A percentile compares a stretch with the other conserved stretches of the same genome.
These are phyloP conservation scores for Aspergillus caelatus DNA, from an alignment of 2,329 filamentous ascomycete genomes.

Conservation along the genomic window DNA sequence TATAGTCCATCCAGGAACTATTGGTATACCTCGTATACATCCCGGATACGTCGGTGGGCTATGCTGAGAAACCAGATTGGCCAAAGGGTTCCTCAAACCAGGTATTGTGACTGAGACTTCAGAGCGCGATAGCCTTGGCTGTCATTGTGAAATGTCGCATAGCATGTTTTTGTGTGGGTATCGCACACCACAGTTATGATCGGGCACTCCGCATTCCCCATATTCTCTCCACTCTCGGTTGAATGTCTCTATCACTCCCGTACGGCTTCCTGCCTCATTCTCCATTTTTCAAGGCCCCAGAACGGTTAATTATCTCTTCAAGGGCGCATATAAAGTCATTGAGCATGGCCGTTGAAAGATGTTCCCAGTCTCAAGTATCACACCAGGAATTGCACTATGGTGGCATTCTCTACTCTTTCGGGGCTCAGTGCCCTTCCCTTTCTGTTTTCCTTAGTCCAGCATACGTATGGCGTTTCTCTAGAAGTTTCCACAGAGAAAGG, in stretches of 20 bases:
- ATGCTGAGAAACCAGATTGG: not conserved
- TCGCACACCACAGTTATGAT: not conserved
- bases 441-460: conserved; percentile 7
- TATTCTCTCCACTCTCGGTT: conserved; percentile 4
- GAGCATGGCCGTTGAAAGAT: not conserved
- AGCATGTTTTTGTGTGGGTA: not conserved
- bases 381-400: conserved; percentile 2
- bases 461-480: conserved; percentile 11
- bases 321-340: not conserved
- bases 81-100: not conserved
- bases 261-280: not conserved
- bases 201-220: not conserved
- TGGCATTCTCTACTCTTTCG: conserved; percentile 14
- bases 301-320: not conserved
- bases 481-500: conserved; percentile 29
- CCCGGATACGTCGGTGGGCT: not conserved
- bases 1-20: not conserved
- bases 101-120: not conserved
- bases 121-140: not conserved
- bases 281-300: not conserved
- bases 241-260: not conserved
- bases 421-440: conserved; percentile 12
- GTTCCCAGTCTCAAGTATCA: not conserved
- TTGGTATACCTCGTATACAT: not conserved
- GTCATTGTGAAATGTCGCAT: not conserved